Evolutionary conservation across 106 monocot genomes (phyloP).

Genomic region (Acanthochlamys bracteata): DNA sequence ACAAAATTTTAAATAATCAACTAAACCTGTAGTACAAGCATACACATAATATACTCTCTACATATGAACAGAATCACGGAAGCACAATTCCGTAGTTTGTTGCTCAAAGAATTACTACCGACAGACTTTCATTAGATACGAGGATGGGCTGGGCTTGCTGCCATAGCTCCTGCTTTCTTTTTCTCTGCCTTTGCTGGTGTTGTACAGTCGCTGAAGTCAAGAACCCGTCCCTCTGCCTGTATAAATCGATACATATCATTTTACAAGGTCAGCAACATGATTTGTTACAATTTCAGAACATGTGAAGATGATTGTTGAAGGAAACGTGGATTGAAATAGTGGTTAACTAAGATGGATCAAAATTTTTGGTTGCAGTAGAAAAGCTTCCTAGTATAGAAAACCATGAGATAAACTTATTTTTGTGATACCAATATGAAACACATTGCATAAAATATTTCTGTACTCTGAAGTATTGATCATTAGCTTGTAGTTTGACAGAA

Average conservation of each 20-base stretch:
- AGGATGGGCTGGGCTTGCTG: slow-evolving; percentile 19
- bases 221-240: slow-evolving; percentile 6
- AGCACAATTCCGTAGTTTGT: not conserved
- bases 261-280: not conserved
- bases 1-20: too few relatives aligned
- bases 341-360: too few relatives aligned
- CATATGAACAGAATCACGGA: not conserved
- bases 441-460: too few relatives aligned
- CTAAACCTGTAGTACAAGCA: not conserved
- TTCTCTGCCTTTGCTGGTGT: slow-evolving; percentile 26
- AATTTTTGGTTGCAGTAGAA: too few relatives aligned
- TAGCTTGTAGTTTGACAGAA: too few relatives aligned
- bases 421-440: too few relatives aligned
- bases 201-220: slow-evolving; percentile 32
- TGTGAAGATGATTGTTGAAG: too few relatives aligned
- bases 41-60: not conserved
- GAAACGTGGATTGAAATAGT: too few relatives aligned
- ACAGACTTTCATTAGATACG: slow-evolving; percentile 30
- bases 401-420: too few relatives aligned
- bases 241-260: not conserved
- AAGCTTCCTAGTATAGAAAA: too few relatives aligned
- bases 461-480: too few relatives aligned
- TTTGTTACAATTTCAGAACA: not conserved
- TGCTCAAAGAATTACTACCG: slow-evolving; percentile 7
- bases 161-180: not conserved